Percentiles rank a stretch among this genome's conserved stretches.
Evolutionary conservation across 2,329 filamentous ascomycete genomes (phyloP).

Genomic region (Cytospora piceae): DNA sequence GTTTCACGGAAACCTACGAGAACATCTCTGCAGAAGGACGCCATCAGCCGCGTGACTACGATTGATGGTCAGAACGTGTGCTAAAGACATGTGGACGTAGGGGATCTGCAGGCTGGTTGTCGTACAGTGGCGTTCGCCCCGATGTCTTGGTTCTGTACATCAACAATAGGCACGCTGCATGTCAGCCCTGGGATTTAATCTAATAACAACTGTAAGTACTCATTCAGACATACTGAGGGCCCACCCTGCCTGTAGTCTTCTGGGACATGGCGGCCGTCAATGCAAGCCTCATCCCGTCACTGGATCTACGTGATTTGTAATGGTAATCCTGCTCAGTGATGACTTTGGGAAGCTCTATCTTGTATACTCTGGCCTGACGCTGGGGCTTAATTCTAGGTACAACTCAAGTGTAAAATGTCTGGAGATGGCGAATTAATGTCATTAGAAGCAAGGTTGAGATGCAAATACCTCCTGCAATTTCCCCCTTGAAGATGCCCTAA

Average conservation of each 20-base stretch:
- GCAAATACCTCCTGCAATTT: too few relatives aligned
- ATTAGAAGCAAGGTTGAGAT: too few relatives aligned
- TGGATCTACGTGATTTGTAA: constrained; percentile 41
- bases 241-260: not conserved
- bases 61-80: rapidly evolving
- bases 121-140: constrained; percentile 7
- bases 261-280: constrained; percentile 24
- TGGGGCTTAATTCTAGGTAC: not conserved
- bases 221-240: not conserved
- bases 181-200: not conserved
- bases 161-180: constrained; percentile 26
- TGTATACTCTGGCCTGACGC: not conserved
- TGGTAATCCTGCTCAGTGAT: not conserved
- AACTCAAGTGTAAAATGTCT: not conserved
- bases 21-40: constrained; percentile 1
- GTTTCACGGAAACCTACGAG: not conserved
- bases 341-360: not conserved
- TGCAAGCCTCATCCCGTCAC: constrained; percentile 31
- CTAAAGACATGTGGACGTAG: not conserved
- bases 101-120: not conserved
- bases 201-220: not conserved
- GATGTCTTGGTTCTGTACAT: constrained; percentile 22
- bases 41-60: not conserved
- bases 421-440: too few relatives aligned
- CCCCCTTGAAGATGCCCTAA: not conserved